A percentile compares a stretch with the other conserved stretches of the same genome.
Conservation (phyloP, 805 yeast genomes). For the Candida gorgasii region DNA sequence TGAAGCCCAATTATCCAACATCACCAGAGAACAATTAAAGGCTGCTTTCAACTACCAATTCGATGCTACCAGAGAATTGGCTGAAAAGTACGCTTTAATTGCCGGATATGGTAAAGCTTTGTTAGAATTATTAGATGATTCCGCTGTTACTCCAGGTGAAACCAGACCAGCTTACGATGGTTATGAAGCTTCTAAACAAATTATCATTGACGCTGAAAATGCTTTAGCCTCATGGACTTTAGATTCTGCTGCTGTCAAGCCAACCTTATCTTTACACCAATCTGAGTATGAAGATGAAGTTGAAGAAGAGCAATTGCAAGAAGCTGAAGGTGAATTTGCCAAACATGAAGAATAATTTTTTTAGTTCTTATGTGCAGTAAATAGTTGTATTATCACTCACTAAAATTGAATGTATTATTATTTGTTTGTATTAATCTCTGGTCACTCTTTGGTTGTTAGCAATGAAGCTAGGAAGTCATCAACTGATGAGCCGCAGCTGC, state of each 20-base stretch:
- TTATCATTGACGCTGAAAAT: conserved; percentile 81
- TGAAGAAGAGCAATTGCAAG: conserved; percentile 43
- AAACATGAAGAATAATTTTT: conserved; percentile 34
- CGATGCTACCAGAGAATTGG: conserved; percentile 80
- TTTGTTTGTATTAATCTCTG: neutral
- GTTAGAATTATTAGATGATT: conserved; percentile 77
- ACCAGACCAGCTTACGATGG: conserved; percentile 89
- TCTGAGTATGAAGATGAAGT: conserved; percentile 29
- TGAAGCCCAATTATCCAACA: conserved; percentile 86
- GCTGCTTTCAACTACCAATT: conserved; percentile 83
- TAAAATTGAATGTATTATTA: neutral
- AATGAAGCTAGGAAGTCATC: neutral
- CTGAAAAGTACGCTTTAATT: conserved; percentile 82
- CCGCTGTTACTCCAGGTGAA: conserved; percentile 90
- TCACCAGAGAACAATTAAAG: conserved; percentile 83
- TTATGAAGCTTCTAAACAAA: conserved; percentile 84
- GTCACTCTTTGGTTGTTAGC: conserved; percentile 3
- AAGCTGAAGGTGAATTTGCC: conserved; percentile 51
- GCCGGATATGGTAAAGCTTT: conserved; percentile 90
- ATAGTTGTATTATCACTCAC: conserved; percentile 4
- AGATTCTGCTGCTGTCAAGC: conserved; percentile 79
- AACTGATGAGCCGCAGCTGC: neutral
- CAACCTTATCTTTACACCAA: conserved; percentile 62
- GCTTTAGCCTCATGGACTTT: conserved; percentile 84
- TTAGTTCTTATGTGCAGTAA: conserved; percentile 1